Evolutionary conservation across 2,329 filamentous ascomycete genomes (phyloP).

Genomic region (Erysiphe neolycopersici): DNA sequence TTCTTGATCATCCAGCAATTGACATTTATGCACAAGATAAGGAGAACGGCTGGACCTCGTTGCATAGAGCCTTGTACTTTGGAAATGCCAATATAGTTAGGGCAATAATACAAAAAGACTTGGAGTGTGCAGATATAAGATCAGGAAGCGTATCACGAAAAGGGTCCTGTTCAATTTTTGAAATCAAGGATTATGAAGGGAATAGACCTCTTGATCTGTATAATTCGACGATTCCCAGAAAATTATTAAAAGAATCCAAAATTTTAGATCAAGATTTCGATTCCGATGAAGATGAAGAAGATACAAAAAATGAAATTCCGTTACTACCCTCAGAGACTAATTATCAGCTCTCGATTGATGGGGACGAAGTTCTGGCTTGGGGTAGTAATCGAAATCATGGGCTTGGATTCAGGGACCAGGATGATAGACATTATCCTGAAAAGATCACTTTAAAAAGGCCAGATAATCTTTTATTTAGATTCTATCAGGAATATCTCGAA

Average conservation of each 20-base stretch:
- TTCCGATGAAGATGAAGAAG: slow-evolving; percentile 16
- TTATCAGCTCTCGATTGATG: slow-evolving; percentile 18
- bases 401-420: slow-evolving; percentile 79
- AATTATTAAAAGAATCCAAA: slow-evolving; percentile 24
- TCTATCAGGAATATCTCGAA: slow-evolving; percentile 41
- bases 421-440: slow-evolving; percentile 83
- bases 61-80: slow-evolving; percentile 73
- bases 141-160: slow-evolving; percentile 30
- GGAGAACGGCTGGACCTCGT: slow-evolving; percentile 87
- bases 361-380: slow-evolving; percentile 78
- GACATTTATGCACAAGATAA: slow-evolving; percentile 70
- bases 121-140: slow-evolving; percentile 28
- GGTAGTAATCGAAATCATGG: slow-evolving; percentile 92
- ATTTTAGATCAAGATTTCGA: background rate
- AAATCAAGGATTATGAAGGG: slow-evolving; percentile 85
- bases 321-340: background rate
- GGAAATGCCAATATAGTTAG: slow-evolving; percentile 74
- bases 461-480: slow-evolving; percentile 44
- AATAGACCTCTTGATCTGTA: slow-evolving; percentile 90
- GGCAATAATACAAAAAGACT: slow-evolving; percentile 52
- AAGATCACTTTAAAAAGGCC: slow-evolving; percentile 53
- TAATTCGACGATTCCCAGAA: slow-evolving; percentile 56
- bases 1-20: slow-evolving; percentile 57
- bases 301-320: background rate
- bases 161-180: slow-evolving; percentile 47